These are phyloP conservation scores for Aethionema arabicum DNA, from an alignment of 345 rosid genomes.

Conservation along the genomic window DNA sequence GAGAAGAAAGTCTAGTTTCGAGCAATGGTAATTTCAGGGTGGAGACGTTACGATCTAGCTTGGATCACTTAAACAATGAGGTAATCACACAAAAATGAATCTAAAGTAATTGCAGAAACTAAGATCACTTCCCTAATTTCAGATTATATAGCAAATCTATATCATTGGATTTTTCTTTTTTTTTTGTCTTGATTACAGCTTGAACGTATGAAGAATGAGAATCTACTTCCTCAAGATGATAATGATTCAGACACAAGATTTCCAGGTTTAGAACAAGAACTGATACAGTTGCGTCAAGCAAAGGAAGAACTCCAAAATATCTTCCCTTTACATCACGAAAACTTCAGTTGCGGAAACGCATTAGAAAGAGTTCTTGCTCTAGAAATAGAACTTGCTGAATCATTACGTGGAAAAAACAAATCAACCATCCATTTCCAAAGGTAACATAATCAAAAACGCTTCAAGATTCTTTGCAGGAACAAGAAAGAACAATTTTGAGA, in stretches of 20 bases:
- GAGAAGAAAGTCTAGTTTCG: constrained; percentile 50
- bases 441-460: constrained; percentile 38
- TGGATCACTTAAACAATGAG: constrained; percentile 90
- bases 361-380: constrained; percentile 89
- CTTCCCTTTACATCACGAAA: constrained; percentile 60
- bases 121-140: neutral
- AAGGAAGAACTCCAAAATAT: constrained; percentile 78
- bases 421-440: constrained; percentile 73
- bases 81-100: constrained; percentile 39
- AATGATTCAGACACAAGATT: constrained; percentile 48
- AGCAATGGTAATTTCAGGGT: constrained; percentile 63
- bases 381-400: constrained; percentile 90
- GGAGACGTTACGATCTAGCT: constrained; percentile 70
- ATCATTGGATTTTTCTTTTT: neutral
- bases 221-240: constrained; percentile 51
- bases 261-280: constrained; percentile 66
- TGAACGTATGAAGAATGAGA: constrained; percentile 96
- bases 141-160: neutral
- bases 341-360: constrained; percentile 60
- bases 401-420: constrained; percentile 72
- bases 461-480: constrained; percentile 12
- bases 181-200: constrained; percentile 47
- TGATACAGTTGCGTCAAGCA: constrained; percentile 71
- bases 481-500: neutral
- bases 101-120: neutral